phyloP scores from a whole-genome alignment of 768 basidiomycete genomes.

The Boletus subcaerulescens region DNA sequence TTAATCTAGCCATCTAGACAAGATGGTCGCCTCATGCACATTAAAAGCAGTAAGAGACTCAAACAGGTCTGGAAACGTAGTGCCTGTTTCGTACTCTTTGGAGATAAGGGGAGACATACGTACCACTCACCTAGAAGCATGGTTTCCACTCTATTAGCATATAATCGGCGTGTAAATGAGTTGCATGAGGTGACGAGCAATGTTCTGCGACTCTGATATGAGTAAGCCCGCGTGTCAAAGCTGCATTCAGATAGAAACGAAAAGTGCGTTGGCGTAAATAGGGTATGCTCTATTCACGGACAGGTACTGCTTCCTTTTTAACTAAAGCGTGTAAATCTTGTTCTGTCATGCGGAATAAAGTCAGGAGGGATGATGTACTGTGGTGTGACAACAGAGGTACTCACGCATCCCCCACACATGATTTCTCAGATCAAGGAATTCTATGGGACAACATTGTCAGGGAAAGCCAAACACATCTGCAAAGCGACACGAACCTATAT shows the following conservation, averaged over 20 bases:
- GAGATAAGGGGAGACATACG: too few species aligned
- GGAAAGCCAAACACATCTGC: neutral
- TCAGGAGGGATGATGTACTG: neutral
- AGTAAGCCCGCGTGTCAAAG: too few species aligned
- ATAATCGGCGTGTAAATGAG: too few species aligned
- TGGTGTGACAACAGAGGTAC: slow-evolving; percentile 29
- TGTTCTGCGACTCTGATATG: neutral
- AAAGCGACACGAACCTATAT: slow-evolving; percentile 54
- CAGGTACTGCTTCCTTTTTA: slow-evolving; percentile 62
- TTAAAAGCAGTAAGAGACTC: too few species aligned
- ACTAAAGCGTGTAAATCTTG: slow-evolving; percentile 75
- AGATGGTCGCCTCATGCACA: too few species aligned
- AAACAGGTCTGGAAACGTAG: too few species aligned
- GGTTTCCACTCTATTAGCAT: too few species aligned
- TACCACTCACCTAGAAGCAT: too few species aligned
- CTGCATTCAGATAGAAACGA: neutral
- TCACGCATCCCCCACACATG: slow-evolving; percentile 88
- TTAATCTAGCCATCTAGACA: too few species aligned
- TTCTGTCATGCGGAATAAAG: slow-evolving; percentile 41
- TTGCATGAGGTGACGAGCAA: neutral
- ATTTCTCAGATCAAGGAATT: slow-evolving; percentile 75
- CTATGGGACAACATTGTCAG: slow-evolving; percentile 33
- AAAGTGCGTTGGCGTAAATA: neutral
- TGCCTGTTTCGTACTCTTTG: too few species aligned
- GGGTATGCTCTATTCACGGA: slow-evolving; percentile 46